phyloP scores from a whole-genome alignment of 768 basidiomycete genomes.

The Tremella mesenterica region DNA sequence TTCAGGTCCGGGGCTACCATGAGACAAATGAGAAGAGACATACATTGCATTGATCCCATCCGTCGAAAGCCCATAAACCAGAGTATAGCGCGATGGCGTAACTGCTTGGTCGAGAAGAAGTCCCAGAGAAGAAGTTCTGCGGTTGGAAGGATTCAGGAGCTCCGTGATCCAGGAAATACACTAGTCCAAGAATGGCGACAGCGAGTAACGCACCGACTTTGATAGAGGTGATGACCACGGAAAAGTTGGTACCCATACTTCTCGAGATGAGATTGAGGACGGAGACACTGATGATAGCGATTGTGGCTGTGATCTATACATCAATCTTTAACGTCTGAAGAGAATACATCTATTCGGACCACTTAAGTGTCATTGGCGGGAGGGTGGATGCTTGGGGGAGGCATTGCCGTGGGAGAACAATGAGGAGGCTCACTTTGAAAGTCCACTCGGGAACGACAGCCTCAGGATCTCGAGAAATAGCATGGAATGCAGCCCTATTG shows the following conservation, averaged over 20 bases:
- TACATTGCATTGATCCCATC: slow-evolving; percentile 69
- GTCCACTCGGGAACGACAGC: slow-evolving; percentile 74
- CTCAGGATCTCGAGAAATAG: slow-evolving; percentile 60
- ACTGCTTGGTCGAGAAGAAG: slow-evolving; percentile 67
- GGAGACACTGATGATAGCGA: slow-evolving; percentile 63
- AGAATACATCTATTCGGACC: too few species aligned
- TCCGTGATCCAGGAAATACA: slow-evolving; percentile 47
- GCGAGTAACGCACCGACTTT: slow-evolving; percentile 52
- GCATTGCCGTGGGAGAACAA: background rate
- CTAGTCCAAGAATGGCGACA: slow-evolving; percentile 67
- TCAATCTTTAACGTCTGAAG: too few species aligned
- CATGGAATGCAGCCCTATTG: slow-evolving; percentile 77
- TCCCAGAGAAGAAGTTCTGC: slow-evolving; percentile 61
- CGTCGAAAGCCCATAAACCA: slow-evolving; percentile 87
- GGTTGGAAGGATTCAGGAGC: slow-evolving; percentile 18
- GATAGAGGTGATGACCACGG: slow-evolving; percentile 76
- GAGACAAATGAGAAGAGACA: slow-evolving; percentile 2
- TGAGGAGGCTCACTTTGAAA: slow-evolving; percentile 52
- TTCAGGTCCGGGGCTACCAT: background rate
- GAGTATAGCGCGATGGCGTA: slow-evolving; percentile 94
- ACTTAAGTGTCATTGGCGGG: too few species aligned
- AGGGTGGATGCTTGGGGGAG: background rate
- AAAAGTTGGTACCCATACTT: slow-evolving; percentile 67
- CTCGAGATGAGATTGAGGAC: slow-evolving; percentile 68
- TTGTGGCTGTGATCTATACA: slow-evolving; percentile 57